phyloP scores from a whole-genome alignment of 1,284 basidiomycete species.

The Pseudozyma hubeiensis region DNA sequence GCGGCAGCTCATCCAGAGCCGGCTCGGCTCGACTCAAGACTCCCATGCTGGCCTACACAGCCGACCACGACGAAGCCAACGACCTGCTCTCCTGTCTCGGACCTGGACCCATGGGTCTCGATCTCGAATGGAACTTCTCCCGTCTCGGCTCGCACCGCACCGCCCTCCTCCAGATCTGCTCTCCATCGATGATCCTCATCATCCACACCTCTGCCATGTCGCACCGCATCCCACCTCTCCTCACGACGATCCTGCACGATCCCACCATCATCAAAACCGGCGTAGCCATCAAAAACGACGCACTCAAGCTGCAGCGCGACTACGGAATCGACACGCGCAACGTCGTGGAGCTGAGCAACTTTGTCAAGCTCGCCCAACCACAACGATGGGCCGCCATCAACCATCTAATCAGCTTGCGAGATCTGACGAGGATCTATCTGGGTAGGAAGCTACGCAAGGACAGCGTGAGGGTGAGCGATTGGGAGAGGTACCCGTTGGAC shows the following conservation, averaged over 20 bases:
- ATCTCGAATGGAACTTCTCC: constrained; percentile 57
- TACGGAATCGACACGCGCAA: constrained; percentile 44
- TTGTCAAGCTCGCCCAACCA: constrained; percentile 49
- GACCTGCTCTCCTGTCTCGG: constrained; percentile 33
- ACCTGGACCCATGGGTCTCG: constrained; percentile 48
- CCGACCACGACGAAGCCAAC: constrained; percentile 29
- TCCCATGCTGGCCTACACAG: constrained; percentile 43
- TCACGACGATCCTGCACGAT: constrained; percentile 46
- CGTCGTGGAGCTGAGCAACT: constrained; percentile 47
- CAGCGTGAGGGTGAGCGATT: constrained; percentile 45
- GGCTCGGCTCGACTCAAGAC: constrained; percentile 6
- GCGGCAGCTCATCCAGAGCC: background rate
- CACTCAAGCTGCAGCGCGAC: constrained; percentile 55
- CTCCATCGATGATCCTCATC: constrained; percentile 39
- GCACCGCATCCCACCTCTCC: constrained; percentile 16
- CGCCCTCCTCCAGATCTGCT: constrained; percentile 54
- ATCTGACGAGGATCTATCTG: constrained; percentile 55
- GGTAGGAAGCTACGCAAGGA: constrained; percentile 49
- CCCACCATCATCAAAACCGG: constrained; percentile 51
- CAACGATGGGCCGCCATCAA: constrained; percentile 25
- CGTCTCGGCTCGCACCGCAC: constrained; percentile 19
- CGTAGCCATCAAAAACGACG: constrained; percentile 56
- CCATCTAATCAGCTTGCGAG: constrained; percentile 51
- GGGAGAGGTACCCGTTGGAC: constrained; percentile 40
- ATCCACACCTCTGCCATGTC: constrained; percentile 53